Evolutionary conservation across 106 monocot species (phyloP), one percentile per base, ranked within the genome.

Genomic region (Dioscorea dumetorum): DNA sequence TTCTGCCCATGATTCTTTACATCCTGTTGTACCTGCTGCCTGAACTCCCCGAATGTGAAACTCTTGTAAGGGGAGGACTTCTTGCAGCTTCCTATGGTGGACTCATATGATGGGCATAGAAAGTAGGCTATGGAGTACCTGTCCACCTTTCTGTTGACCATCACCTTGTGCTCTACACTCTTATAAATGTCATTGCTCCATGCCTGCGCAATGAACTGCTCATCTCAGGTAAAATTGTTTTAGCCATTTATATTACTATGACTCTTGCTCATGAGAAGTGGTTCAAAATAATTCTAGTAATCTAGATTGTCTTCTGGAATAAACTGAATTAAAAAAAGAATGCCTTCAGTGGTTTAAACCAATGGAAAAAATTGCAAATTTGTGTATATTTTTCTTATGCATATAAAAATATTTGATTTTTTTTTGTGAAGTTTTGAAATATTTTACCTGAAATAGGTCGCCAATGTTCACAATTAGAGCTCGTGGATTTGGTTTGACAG

Each of bases 381-480:
- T 41, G 6, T 41, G 41, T 41, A 41, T 28, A 41, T 41, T 41
- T 41, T 41, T 41, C 10, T 41, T 8, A 41, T 41, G 41, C 41
- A 41, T 41, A 8, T 41, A 0, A 3, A 41, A 41, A 8, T 41
- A 8, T 41, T 41, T 41, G 41, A 41, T 5, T 8, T 41, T 41
- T 41, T 41, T 28, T 28, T 41, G 10, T 41, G 41, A 41, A 41
- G 41, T 6, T 41, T 5, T 41, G 41, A 41, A 41, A 41, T 41
- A 6, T 41, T 41, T 41, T 80, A 85, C 85, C 81, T 81, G 66
- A 48, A 86, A 82, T 22, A 87, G 49, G 62, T 87, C 87, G 8
- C 87, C 87, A n/a, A 87, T 81, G 56, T 87, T 87, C 63, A 83
- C 48, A 41, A 83, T 61, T 9, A 87, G 69, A n/a, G 87, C 62